These are phyloP conservation scores for Datura wrightii DNA, from an alignment of 257 asterid species.

Conservation along the genomic window DNA sequence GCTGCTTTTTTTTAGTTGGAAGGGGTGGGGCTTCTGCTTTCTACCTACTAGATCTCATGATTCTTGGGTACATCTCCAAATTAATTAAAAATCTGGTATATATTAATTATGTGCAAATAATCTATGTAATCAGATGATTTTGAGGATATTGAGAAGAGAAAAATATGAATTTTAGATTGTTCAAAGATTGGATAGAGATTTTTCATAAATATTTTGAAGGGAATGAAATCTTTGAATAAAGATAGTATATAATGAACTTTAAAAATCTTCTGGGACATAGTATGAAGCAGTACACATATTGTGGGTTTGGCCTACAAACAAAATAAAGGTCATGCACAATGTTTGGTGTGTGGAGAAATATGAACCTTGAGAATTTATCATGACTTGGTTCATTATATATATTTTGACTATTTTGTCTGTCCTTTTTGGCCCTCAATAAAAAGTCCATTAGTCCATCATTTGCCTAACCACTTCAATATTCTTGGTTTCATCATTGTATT, in stretches of 20 bases:
- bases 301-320: conserved; percentile 42
- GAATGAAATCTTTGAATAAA: conserved; percentile 23
- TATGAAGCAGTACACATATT: not conserved
- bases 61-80: too few relatives aligned
- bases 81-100: too few relatives aligned
- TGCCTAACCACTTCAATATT: conserved; percentile 26
- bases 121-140: too few relatives aligned
- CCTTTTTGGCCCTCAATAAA: not conserved
- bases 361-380: conserved; percentile 7
- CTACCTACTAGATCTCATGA: too few relatives aligned
- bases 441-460: conserved; percentile 11
- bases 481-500: not conserved
- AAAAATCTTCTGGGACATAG: conserved; percentile 16
- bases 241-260: not conserved
- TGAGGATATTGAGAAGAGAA: too few relatives aligned
- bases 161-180: not conserved
- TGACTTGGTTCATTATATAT: conserved; percentile 7
- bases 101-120: too few relatives aligned
- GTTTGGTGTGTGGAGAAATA: conserved; percentile 35
- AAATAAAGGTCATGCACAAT: not conserved
- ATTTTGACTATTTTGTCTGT: conserved; percentile 26
- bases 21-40: too few relatives aligned
- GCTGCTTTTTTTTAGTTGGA: too few relatives aligned
- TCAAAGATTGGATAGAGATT: conserved; percentile 1
- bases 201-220: not conserved